These are phyloP conservation scores for Tylopilus felleus DNA, from an alignment of 768 basidiomycete genomes.

Conservation along the genomic window DNA sequence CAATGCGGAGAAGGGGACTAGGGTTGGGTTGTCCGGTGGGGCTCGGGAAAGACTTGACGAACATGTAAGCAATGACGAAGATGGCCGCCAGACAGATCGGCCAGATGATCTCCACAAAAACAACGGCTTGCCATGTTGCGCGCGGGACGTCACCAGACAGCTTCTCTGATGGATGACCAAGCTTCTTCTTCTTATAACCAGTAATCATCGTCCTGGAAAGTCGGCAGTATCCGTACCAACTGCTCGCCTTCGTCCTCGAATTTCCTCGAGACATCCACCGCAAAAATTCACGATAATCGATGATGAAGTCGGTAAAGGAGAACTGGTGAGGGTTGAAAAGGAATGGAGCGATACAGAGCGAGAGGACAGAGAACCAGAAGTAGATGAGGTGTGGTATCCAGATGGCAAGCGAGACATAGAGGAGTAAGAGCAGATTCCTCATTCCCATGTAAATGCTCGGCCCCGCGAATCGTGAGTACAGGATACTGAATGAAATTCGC, in stretches of 20 bases:
- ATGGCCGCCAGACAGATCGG: conserved; percentile 73
- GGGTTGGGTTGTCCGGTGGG: conserved; percentile 58
- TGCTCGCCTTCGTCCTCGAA: conserved; percentile 92
- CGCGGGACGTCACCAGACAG: conserved; percentile 92
- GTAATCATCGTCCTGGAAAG: conserved; percentile 96
- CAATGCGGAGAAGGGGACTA: conserved; percentile 88
- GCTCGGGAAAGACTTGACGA: conserved; percentile 87
- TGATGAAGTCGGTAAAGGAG: conserved; percentile 94
- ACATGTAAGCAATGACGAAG: conserved; percentile 86
- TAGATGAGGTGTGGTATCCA: conserved; percentile 96
- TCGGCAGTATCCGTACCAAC: conserved; percentile 99
- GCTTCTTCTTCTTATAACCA: conserved; percentile 98
- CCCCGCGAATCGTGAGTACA: conserved; percentile 98
- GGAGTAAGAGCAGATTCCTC: conserved; percentile 84
- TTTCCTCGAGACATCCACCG: conserved; percentile 99
- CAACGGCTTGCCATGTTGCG: conserved; percentile 80
- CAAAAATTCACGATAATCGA: conserved; percentile 97
- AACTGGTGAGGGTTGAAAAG: conserved; percentile 99
- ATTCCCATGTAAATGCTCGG: conserved; percentile 99
- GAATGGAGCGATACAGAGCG: conserved; percentile 95
- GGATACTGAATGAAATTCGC: conserved; percentile 91
- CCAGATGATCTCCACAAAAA: conserved; percentile 80
- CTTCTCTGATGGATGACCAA: conserved; percentile 97
- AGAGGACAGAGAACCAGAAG: conserved; percentile 97
- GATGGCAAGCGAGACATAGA: conserved; percentile 87